phyloP scores from a whole-genome alignment of 768 basidiomycete genomes.

The Termitomyces sp. region DNA sequence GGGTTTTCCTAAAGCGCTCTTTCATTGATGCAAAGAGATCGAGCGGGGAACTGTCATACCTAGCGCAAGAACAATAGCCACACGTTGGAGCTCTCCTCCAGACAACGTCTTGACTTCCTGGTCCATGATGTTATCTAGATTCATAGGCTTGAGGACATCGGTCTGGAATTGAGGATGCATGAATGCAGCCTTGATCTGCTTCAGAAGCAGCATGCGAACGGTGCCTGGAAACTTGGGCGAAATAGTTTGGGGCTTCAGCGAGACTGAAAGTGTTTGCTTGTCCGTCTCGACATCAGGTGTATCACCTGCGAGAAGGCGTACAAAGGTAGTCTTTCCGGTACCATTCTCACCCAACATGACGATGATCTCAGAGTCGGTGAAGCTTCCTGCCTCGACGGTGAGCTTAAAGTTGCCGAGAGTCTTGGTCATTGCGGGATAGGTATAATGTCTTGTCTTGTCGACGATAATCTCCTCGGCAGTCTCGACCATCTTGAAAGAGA shows the following conservation, averaged over 20 bases:
- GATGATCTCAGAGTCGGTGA: conserved; percentile 99
- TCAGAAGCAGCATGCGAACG: conserved; percentile 92
- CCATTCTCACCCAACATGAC: conserved; percentile 99
- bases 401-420: conserved; percentile 95
- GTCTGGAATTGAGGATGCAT: conserved; percentile 99
- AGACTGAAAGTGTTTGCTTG: conserved; percentile 82
- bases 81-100: conserved; percentile 97
- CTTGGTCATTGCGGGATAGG: conserved; percentile 96
- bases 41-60: conserved; percentile 41
- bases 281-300: conserved; percentile 82
- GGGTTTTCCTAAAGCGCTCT: conserved; percentile 52
- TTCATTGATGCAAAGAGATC: neutral
- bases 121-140: conserved; percentile 89
- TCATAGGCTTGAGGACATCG: conserved; percentile 98
- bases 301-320: conserved; percentile 92
- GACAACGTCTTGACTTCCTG: conserved; percentile 98
- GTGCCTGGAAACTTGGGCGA: conserved; percentile 96
- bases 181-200: conserved; percentile 92
- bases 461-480: conserved; percentile 87
- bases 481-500: conserved; percentile 97
- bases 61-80: conserved; percentile 91
- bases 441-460: conserved; percentile 87
- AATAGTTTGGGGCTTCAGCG: conserved; percentile 97
- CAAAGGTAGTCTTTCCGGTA: conserved; percentile 98
- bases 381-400: conserved; percentile 83